Evolutionary conservation across 352 stramenopile species (phyloP), one percentile per base, ranked within the genome.

Genomic region (Plasmopara halstedii): DNA sequence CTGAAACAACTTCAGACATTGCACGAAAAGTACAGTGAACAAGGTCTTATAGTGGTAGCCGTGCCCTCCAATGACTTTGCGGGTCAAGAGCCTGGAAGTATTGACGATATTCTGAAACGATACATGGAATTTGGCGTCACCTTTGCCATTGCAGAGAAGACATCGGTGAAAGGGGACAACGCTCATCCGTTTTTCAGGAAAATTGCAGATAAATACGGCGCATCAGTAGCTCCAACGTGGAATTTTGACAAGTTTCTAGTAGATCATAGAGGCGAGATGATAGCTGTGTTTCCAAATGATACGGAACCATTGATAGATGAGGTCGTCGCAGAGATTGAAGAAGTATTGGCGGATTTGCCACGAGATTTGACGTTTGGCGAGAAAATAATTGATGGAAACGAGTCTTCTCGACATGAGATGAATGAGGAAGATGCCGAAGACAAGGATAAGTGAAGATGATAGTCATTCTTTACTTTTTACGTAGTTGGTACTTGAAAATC

Each of bases 161-260:
- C 52, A 22, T 18, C 38, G 0, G 76, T 85, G n/a, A 51, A 56
- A 1, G 73, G 73, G 3, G 50, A 67, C 2, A 43, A 73, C 0
- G 76, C 76, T 1, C 73, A 85, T 38, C 62, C 62, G 29, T 88
- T 88, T 54, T 88, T 85, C 37, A 64, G 64, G 36, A 65, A 62
- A 17, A 66, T 88, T 10, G 73, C 74, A 13, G 54, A 68, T 25
- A 64, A 80, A 32, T 88, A 88, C 63, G 75, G 69, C 34, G 50
- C 62, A 18, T 85, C 75, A 0, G 73, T 85, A 25, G 73, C 76
- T 4, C 76, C 76, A 2, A 82, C 73, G 67, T 67, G 76, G 76
- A 88, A 88, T 34, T 88, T 88, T 55, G 77, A 88, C 73, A 88
- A 88, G 57, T 88, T 88, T 51, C 32, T 88, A 31, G 52, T 88